Evolutionary conservation across 2,329 filamentous ascomycete genomes (phyloP), one percentile per base, ranked within the genome.

Genomic region (Endocalyx cinctus): DNA sequence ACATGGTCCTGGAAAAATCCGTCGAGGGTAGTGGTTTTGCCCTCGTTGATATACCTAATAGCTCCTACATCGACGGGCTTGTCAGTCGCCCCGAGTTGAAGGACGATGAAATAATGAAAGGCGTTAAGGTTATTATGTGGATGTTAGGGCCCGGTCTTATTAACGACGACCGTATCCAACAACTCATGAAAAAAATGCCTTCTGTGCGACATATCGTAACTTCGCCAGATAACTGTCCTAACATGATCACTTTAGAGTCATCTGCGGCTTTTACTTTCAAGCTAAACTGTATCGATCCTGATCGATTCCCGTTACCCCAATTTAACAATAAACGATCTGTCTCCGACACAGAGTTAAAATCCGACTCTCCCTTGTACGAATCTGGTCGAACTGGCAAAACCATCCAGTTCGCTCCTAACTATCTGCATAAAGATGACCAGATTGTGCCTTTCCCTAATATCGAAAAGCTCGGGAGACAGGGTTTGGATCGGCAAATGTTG

Each of bases 1-100:
- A 92, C 0, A 92, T 94, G 82, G 88, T 97, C 2, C 54, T 98
- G 32, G 87, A 74, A 2, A 67, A 79, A 10, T 62, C 71, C 4
- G 71, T 79, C 35, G 69, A 74, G 5, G 88, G 88, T 10, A 75
- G 70, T 35, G 89, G 87, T 3, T 70, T 95, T 43, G 83, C 85
- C 7, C 69, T 98, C 6, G 67, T 94, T 25, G 89, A 97, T 47
- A 58, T 98, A 6, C 86, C 87, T 1, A 74, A 80, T 11, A 41
- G 57, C 1, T 75, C 79, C 6, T 89, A 92, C 50, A 64, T 97
- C 17, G 76, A 82, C 10, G 61, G 73, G 5, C 70, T 96, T 33
- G 49, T 94, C 27, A 64, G 68, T 22, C 75, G 87, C 19, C 70
- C 79, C 4, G 90, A 96, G 57, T 89, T 85, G 79, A 64, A 69